A percentile compares a stretch with the other conserved stretches of the same genome.
These are phyloP conservation scores for Phyllosticta citriasiana DNA, from an alignment of 2,329 filamentous ascomycete species.

Conservation along the genomic window DNA sequence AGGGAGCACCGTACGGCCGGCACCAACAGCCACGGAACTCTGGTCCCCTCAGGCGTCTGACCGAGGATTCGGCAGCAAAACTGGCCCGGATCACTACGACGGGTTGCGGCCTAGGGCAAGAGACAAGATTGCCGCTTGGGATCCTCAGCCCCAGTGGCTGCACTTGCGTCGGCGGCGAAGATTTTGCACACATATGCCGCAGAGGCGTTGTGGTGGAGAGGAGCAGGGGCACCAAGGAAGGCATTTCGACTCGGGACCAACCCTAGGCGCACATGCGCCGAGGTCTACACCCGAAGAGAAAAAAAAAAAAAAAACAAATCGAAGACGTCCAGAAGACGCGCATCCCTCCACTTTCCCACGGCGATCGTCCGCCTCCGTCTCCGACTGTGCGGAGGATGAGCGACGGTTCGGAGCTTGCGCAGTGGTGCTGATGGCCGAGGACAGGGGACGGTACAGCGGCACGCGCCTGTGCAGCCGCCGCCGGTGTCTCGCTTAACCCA, in stretches of 20 bases:
- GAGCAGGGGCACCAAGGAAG: neutral
- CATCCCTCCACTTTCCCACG: neutral
- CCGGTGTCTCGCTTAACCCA: constrained; percentile 11
- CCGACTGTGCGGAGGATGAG: constrained; percentile 1
- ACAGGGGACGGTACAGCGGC: constrained; percentile 1
- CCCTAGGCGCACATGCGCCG: neutral
- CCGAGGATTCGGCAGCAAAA: neutral
- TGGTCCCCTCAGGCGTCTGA: neutral
- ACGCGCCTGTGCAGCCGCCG: constrained; percentile 8
- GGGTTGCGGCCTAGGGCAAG: neutral
- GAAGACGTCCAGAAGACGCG: neutral
- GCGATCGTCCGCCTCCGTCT: neutral
- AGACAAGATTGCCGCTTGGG: neutral
- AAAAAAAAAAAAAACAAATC: neutral
- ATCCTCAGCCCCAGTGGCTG: neutral
- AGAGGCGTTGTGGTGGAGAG: neutral
- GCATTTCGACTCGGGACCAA: neutral
- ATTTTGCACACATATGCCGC: neutral
- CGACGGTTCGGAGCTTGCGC: constrained; percentile 3
- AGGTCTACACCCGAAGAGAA: neutral
- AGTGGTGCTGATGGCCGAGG: neutral
- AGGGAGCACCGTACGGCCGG: neutral
- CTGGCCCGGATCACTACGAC: neutral
- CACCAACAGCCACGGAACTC: neutral
- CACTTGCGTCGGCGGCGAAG: neutral